Evolutionary conservation across 2,329 filamentous ascomycete genomes (phyloP), one percentile per base, ranked within the genome.

Genomic region (Aulographum hederae): DNA sequence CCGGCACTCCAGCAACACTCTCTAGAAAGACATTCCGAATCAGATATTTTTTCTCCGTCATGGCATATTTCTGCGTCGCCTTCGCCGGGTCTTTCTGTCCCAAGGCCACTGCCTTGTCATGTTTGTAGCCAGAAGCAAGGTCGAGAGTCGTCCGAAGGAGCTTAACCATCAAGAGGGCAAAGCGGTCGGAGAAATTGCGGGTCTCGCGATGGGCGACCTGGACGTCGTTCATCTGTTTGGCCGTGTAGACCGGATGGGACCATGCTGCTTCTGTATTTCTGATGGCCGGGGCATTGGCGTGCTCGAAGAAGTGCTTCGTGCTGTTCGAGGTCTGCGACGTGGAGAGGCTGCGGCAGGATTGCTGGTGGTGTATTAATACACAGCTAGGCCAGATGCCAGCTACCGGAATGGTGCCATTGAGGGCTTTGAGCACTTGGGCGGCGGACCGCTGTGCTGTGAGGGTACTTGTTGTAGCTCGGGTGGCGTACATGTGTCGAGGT

Each of bases 1-100:
- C 89, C 0, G 89, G 89, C 0, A 95, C 89, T 20, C 84, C 89
- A 10, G 89, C 89, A 25, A 98, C 81, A 30, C 77, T 85, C 53
- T 98, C 89, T 20, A 98, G 67, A 53, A 98, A 98, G 42, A 98
- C 69, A 47, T 93, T 86, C 5, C 86, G 69, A 30, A 79, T 69
- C 43, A 94, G 64, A 76, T 89, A 98, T 57, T 95, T 89, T 4
- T 74, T 62, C 50, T 92, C 85, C 0, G 71, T 89, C 63, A 80
- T 80, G 20, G 52, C 51, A 45, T 69, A 92, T 45, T 50, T 74
- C 57, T 61, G 68, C 46, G 34, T 67, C 0, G 68, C 73, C 5
- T 69, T 68, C 36, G 47, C 50, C 18, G 54, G 51, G 36, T 58
- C 48, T 34, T 53, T 52, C 13, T 47, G 35, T 28, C 47, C 43